phyloP scores from a whole-genome alignment of 768 basidiomycete genomes.

The Nevesoporus exiguus region DNA sequence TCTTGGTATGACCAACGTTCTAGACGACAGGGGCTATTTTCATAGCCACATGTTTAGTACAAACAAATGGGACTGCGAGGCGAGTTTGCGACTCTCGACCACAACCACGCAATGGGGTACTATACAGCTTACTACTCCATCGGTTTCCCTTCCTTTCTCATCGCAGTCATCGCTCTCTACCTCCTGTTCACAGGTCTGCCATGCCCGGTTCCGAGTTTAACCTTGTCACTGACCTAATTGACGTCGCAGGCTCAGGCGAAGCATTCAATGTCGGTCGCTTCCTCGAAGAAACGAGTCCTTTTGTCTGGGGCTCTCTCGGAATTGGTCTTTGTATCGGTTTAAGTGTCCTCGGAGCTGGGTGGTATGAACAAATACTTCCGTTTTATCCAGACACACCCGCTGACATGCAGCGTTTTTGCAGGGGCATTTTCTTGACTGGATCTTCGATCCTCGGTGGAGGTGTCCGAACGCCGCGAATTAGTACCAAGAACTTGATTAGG shows the following conservation, averaged over 20 bases:
- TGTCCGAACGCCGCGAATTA: constrained; percentile 87
- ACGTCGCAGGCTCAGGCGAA: constrained; percentile 68
- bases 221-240: constrained; percentile 1
- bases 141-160: constrained; percentile 65
- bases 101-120: constrained; percentile 23
- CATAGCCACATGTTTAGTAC: constrained; percentile 15
- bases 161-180: constrained; percentile 72
- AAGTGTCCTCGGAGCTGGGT: constrained; percentile 92
- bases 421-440: constrained; percentile 98
- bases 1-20: no score
- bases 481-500: constrained; percentile 98
- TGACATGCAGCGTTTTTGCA: constrained; percentile 30
- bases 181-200: constrained; percentile 82
- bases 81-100: background rate
- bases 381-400: background rate
- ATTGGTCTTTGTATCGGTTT: constrained; percentile 92
- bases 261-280: constrained; percentile 93
- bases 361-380: constrained; percentile 48
- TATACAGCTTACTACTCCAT: constrained; percentile 54
- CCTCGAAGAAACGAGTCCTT: constrained; percentile 91
- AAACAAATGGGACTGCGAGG: constrained; percentile 5
- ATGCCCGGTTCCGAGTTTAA: background rate
- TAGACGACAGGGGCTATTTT: background rate
- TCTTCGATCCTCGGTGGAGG: constrained; percentile 96
- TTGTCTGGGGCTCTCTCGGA: constrained; percentile 87